Evolutionary conservation across 2,329 filamentous ascomycete genomes (phyloP), one percentile per base, ranked within the genome.

Genomic region (Tolypocladium guangdongense): DNA sequence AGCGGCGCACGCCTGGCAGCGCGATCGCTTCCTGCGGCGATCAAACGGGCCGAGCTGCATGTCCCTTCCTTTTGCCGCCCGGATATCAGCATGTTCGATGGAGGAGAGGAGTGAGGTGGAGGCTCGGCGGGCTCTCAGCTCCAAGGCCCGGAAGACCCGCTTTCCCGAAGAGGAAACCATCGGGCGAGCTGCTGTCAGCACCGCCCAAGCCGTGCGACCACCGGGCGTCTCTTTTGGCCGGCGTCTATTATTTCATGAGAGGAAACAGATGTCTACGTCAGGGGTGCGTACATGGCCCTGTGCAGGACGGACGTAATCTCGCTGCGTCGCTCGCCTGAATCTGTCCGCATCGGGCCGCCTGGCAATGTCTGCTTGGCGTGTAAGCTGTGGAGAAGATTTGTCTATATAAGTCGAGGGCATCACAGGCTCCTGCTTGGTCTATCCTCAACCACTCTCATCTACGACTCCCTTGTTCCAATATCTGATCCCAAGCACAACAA

Each of bases 41-140:
- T 71, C 68, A 37, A 69, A 70, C 2, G 67, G 68, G 0, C 68
- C 68, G 1, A 68, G 33, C 47, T 49, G 47, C 47, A 35, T 33
- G 7, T 11, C n/a, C 32, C 1, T 20, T 4, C 14, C 2, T 8
- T 7, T 35, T 3, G 32, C 27, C 4, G 46, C 7, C 7, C 18
- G 39, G 6, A 8, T 8, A 8, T 33, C 2, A 12, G 12, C 10
- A 12, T 12, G 18, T n/a, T 38, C 37, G 10, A 8, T 20, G 37
- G 11, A 2, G 37, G 10, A 10, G 18, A 20, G 18, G 12, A 12
- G 18, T 11, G 18, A 38, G 37, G 37, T 1, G n/a, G 18, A 2
- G 14, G 20, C 22, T 41, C 20, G 39, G 22, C 38, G 20, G n/a
- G 27, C 27, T 27, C 11, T 39, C n/a, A 14, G 38, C 37, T 39